Conservation (phyloP, 2,329 filamentous ascomycete species). For the Hypoxylon sp. region DNA sequence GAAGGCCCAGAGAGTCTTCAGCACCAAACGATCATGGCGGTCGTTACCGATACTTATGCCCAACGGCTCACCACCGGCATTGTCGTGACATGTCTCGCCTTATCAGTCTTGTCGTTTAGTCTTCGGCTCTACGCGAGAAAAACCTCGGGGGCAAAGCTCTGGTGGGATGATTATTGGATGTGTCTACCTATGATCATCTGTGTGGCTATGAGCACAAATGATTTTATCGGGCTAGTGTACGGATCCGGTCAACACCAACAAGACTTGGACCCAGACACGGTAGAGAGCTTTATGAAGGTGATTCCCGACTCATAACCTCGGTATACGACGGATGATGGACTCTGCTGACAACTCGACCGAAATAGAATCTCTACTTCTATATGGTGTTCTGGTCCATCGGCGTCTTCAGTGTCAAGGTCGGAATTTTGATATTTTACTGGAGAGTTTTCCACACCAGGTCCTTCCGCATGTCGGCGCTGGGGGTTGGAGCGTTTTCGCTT, state of each 20-base stretch:
- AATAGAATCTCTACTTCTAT: conserved; percentile 45
- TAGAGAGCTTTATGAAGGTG: conserved; percentile 44
- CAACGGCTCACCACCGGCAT: conserved; percentile 47
- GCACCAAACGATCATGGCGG: conserved; percentile 32
- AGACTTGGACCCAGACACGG: conserved; percentile 36
- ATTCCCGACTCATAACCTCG: not conserved
- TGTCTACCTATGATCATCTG: conserved; percentile 46
- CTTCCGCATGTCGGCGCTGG: conserved; percentile 43
- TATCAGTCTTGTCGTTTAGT: conserved; percentile 45
- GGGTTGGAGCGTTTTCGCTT: conserved; percentile 41
- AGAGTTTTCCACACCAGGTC: conserved; percentile 43
- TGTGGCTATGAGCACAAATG: conserved; percentile 41
- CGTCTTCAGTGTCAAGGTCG: conserved; percentile 48
- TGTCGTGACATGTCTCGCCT: conserved; percentile 43
- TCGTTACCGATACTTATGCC: conserved; percentile 39
- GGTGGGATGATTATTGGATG: conserved; percentile 51
- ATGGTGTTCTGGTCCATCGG: conserved; percentile 47
- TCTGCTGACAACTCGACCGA: conserved; percentile 18
- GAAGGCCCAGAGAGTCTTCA: conserved; percentile 13
- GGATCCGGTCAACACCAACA: conserved; percentile 45
- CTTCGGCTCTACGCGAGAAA: conserved; percentile 46
- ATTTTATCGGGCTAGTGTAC: conserved; percentile 42
- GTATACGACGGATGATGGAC: conserved; percentile 1
- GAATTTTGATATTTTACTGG: conserved; percentile 50
- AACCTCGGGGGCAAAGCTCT: conserved; percentile 43